Evolutionary conservation across 495 filamentous ascomycete genomes (phyloP).

Genomic region (Neurospora sp.): DNA sequence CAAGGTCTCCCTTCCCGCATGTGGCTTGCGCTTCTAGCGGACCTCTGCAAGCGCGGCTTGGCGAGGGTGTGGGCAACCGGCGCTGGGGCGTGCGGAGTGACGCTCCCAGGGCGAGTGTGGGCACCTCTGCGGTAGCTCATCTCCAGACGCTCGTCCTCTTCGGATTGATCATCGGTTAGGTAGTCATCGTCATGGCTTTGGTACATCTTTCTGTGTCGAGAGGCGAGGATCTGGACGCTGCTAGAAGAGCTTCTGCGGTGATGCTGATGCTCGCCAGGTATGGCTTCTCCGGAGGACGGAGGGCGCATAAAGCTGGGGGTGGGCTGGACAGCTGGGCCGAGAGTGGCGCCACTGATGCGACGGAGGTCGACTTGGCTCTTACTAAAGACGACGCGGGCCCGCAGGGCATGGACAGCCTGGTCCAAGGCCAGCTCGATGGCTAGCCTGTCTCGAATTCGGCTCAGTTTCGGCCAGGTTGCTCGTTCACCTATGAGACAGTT

Average conservation of each 20-base stretch:
- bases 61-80: neutral
- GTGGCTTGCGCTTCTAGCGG: slow-evolving; percentile 17
- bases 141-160: slow-evolving; percentile 34
- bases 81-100: slow-evolving; percentile 20
- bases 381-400: slow-evolving; percentile 70
- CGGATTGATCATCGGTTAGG: slow-evolving; percentile 27
- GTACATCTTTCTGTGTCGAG: slow-evolving; percentile 10
- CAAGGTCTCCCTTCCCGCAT: slow-evolving; percentile 14
- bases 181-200: slow-evolving; percentile 10
- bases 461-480: slow-evolving; percentile 85
- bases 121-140: slow-evolving; percentile 16
- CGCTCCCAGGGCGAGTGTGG: slow-evolving; percentile 9
- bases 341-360: slow-evolving; percentile 19
- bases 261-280: slow-evolving; percentile 1
- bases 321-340: neutral
- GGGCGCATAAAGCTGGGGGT: slow-evolving; percentile 1
- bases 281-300: slow-evolving; percentile 4
- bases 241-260: slow-evolving; percentile 17
- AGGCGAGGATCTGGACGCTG: slow-evolving; percentile 20
- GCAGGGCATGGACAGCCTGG: slow-evolving; percentile 64
- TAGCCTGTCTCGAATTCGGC: slow-evolving; percentile 69
- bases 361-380: slow-evolving; percentile 58
- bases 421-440: slow-evolving; percentile 84
- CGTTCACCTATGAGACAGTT: slow-evolving; percentile 68
- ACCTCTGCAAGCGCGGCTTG: slow-evolving; percentile 19